These are phyloP conservation scores for Stipa capillata DNA, from an alignment of 176 grass and related monocot species.

Conservation along the genomic window DNA sequence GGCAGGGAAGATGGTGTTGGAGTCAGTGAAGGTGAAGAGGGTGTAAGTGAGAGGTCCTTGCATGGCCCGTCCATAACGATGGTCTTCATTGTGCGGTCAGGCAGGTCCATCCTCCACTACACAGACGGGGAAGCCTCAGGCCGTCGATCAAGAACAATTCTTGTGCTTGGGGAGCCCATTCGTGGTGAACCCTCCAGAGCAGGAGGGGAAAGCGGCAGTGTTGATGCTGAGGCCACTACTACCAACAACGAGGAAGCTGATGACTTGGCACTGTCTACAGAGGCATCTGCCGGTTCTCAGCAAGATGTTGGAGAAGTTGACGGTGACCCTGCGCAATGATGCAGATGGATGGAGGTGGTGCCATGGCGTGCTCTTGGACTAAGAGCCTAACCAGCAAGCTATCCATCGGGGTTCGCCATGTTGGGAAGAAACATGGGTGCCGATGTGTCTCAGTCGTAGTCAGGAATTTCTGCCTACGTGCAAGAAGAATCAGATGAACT, in stretches of 20 bases:
- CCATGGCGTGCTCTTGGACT: not conserved
- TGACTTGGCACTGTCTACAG: not conserved
- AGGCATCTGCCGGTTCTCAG: slow-evolving; percentile 18
- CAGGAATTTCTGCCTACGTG: slow-evolving; percentile 23
- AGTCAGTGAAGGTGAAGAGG: slow-evolving; percentile 30
- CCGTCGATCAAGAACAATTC: slow-evolving; percentile 24
- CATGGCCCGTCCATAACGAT: slow-evolving; percentile 38
- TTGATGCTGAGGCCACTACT: not conserved
- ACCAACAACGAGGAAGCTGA: not conserved
- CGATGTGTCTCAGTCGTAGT: not conserved
- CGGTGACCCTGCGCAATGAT: slow-evolving; percentile 17
- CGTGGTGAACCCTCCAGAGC: not conserved
- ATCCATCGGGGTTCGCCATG: not conserved
- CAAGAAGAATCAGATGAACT: not conserved
- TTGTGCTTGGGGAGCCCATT: slow-evolving; percentile 8
- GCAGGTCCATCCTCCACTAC: slow-evolving; percentile 8
- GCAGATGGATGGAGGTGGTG: not conserved
- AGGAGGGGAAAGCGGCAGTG: not conserved
- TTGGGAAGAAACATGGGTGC: slow-evolving; percentile 4
- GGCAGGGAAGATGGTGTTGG: slow-evolving; percentile 10
- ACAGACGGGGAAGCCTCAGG: not conserved
- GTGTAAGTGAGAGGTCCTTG: not conserved
- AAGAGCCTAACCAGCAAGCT: not conserved
- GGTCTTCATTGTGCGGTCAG: slow-evolving; percentile 51
- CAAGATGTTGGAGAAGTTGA: slow-evolving; percentile 15